phyloP scores from a whole-genome alignment of 129 eudicot species.

The Lactuca sativa region DNA sequence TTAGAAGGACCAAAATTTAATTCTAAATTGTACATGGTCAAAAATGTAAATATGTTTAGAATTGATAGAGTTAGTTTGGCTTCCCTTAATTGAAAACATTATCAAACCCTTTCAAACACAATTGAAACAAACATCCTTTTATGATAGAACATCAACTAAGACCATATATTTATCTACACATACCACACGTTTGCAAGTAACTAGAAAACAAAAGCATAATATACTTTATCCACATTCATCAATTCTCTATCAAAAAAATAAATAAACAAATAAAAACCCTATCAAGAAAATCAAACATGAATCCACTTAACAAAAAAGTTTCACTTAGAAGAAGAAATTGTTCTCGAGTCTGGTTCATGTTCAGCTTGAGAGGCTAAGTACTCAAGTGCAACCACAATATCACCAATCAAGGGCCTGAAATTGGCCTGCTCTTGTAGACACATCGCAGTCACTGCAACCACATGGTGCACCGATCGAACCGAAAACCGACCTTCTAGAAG shows the following conservation, averaged over 20 bases:
- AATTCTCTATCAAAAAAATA: neutral
- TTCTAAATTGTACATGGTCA: no score
- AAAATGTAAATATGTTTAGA: no score
- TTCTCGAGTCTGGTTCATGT: neutral
- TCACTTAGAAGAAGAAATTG: conserved; percentile 7
- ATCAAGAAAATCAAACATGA: neutral
- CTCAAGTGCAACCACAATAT: conserved; percentile 75
- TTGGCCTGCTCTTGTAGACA: conserved; percentile 77
- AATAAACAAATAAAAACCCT: neutral
- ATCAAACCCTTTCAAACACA: no score
- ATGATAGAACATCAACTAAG: neutral
- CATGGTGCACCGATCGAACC: conserved; percentile 52
- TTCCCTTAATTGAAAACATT: no score
- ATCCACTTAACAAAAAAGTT: neutral
- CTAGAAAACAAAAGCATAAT: neutral
- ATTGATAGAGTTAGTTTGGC: no score
- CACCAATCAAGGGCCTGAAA: conserved; percentile 69
- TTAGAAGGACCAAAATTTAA: no score
- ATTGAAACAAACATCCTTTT: no score
- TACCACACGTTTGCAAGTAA: neutral
- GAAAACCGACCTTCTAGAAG: conserved; percentile 52
- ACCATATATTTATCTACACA: neutral
- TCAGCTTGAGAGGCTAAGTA: conserved; percentile 64
- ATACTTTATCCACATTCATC: neutral
- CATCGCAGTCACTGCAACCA: conserved; percentile 69